phyloP scores from a whole-genome alignment of 2,329 filamentous ascomycete species.

The Zymoseptoria pseudotritici region DNA sequence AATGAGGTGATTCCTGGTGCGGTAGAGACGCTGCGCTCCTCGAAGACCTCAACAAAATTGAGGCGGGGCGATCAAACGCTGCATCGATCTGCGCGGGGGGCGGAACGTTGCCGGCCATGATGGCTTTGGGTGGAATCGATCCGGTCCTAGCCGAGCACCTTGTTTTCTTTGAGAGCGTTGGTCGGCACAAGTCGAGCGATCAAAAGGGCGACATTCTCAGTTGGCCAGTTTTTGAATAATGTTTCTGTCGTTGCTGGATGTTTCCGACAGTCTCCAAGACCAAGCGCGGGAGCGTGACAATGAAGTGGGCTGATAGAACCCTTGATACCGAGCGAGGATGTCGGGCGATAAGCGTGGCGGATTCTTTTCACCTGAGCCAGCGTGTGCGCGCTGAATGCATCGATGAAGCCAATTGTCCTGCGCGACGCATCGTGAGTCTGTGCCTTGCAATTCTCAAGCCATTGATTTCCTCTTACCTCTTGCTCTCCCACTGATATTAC shows the following conservation, averaged over 20 bases:
- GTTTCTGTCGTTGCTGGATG: no score
- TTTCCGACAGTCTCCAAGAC: no score
- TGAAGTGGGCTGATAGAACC: background rate
- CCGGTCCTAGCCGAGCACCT: background rate
- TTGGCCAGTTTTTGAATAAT: background rate
- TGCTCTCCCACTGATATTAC: background rate
- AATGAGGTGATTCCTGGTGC: conserved; percentile 10
- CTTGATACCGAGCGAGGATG: background rate
- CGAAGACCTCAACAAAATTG: conserved; percentile 2
- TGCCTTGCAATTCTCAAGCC: background rate
- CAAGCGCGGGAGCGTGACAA: background rate
- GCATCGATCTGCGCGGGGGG: background rate
- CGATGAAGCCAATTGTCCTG: background rate
- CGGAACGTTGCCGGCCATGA: background rate
- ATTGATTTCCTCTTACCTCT: background rate
- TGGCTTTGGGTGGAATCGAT: background rate
- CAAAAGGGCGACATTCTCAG: background rate
- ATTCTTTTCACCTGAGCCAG: background rate
- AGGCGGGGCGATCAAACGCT: background rate
- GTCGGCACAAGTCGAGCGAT: background rate
- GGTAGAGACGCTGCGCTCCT: background rate
- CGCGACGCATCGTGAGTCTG: background rate
- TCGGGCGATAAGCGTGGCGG: no score
- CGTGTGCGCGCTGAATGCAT: background rate
- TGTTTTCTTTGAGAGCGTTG: background rate